Evolutionary conservation across 345 rosid species (phyloP).

Genomic region (Barbarea vulgaris): DNA sequence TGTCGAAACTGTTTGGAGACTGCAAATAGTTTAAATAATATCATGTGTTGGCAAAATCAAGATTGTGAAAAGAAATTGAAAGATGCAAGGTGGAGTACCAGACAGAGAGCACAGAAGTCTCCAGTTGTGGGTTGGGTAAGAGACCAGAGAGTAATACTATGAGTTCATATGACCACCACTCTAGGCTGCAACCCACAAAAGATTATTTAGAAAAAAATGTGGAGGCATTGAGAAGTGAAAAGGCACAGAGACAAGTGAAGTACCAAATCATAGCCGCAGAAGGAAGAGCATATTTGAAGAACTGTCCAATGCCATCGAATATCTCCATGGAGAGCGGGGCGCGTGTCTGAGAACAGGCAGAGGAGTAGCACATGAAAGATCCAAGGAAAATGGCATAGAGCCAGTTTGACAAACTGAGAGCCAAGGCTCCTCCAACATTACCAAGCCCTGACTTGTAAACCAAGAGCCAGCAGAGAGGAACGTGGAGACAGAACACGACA

Average conservation of each 20-base stretch:
- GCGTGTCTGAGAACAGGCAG: slow-evolving; percentile 51
- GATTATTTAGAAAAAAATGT: neutral
- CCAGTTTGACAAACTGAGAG: slow-evolving; percentile 60
- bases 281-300: slow-evolving; percentile 65
- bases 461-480: slow-evolving; percentile 58
- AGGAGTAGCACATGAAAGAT: slow-evolving; percentile 49
- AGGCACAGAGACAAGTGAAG: neutral
- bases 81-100: slow-evolving; percentile 46
- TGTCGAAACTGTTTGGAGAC: slow-evolving; percentile 56
- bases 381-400: slow-evolving; percentile 51
- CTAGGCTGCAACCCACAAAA: slow-evolving; percentile 56
- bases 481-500: slow-evolving; percentile 48
- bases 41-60: slow-evolving; percentile 5
- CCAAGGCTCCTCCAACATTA: slow-evolving; percentile 58
- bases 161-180: slow-evolving; percentile 96
- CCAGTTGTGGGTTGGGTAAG: slow-evolving; percentile 76
- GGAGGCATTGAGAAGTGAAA: slow-evolving; percentile 1
- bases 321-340: slow-evolving; percentile 50
- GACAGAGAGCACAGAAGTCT: slow-evolving; percentile 81
- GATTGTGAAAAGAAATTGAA: neutral
- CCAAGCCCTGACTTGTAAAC: slow-evolving; percentile 55
- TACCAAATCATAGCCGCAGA: slow-evolving; percentile 80
- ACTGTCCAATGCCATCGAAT: slow-evolving; percentile 53
- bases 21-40: slow-evolving; percentile 31
- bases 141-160: slow-evolving; percentile 77